Percentiles rank a stretch among this genome's conserved stretches.
Evolutionary conservation across 306 rosid species (phyloP).

Genomic region (Fragaria vesca): DNA sequence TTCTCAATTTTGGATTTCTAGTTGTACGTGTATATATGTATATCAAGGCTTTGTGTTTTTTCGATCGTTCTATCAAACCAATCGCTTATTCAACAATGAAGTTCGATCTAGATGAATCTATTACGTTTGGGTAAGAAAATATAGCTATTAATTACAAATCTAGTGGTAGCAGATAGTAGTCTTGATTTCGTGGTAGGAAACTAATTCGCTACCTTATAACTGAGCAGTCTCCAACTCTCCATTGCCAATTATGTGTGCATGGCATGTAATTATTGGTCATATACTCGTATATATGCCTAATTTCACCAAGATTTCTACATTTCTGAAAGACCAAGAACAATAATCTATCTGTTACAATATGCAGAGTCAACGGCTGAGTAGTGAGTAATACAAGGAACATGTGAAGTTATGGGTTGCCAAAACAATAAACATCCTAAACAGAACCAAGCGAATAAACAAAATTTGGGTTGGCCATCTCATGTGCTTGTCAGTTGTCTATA

Average conservation of each 20-base stretch:
- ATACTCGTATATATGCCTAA: background rate
- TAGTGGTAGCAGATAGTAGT: background rate
- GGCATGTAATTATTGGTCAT: background rate
- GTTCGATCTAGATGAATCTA: background rate
- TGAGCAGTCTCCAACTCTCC: background rate
- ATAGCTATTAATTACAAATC: background rate
- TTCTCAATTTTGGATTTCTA: no score
- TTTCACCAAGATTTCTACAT: background rate
- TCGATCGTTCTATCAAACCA: no score
- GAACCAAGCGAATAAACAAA: background rate
- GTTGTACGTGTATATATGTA: no score
- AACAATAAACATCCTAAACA: background rate
- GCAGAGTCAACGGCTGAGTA: background rate
- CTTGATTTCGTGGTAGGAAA: background rate
- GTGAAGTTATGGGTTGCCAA: background rate
- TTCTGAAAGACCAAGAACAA: background rate
- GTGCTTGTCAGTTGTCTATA: background rate
- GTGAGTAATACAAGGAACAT: background rate
- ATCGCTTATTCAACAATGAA: no score
- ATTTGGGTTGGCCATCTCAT: constrained; percentile 1
- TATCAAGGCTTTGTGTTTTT: no score
- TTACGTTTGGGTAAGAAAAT: background rate
- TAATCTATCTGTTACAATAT: background rate
- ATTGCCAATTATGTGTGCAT: background rate
- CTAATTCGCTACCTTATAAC: background rate